phyloP scores from a whole-genome alignment of 2,329 filamentous ascomycete species.

The Fusarium algeriense region DNA sequence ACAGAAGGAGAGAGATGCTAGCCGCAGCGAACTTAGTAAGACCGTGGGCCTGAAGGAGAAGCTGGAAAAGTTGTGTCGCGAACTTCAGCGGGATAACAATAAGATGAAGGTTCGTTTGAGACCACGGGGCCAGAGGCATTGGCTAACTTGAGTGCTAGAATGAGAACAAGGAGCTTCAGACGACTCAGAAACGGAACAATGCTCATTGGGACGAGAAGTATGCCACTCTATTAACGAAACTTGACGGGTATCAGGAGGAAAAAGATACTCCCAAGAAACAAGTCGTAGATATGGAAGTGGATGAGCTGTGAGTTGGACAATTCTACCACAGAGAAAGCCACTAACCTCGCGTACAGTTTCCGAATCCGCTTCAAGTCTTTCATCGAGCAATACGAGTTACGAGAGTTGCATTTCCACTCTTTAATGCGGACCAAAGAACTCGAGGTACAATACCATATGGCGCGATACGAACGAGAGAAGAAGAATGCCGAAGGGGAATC shows the following conservation, averaged over 20 bases:
- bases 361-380: constrained; percentile 93
- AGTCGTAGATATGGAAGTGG: constrained; percentile 86
- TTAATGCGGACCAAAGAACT: constrained; percentile 94
- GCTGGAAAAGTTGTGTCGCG: constrained; percentile 93
- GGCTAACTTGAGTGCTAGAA: constrained; percentile 65
- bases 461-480: constrained; percentile 89
- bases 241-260: constrained; percentile 89
- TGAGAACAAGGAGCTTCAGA: constrained; percentile 92
- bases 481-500: constrained; percentile 87
- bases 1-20: constrained; percentile 96
- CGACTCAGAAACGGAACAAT: constrained; percentile 85
- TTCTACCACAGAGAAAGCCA: background rate
- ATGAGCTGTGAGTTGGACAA: constrained; percentile 77
- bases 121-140: background rate
- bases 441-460: constrained; percentile 92
- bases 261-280: constrained; percentile 86
- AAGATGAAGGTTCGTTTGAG: constrained; percentile 82
- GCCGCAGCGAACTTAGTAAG: constrained; percentile 88
- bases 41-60: constrained; percentile 94
- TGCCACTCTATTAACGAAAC: constrained; percentile 81
- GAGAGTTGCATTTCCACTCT: constrained; percentile 93
- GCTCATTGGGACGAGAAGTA: constrained; percentile 88
- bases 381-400: constrained; percentile 95
- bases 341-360: constrained; percentile 65
- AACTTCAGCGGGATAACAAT: constrained; percentile 97